These are phyloP conservation scores for Evernia prunastri DNA, from an alignment of 495 filamentous ascomycete genomes.

Conservation along the genomic window DNA sequence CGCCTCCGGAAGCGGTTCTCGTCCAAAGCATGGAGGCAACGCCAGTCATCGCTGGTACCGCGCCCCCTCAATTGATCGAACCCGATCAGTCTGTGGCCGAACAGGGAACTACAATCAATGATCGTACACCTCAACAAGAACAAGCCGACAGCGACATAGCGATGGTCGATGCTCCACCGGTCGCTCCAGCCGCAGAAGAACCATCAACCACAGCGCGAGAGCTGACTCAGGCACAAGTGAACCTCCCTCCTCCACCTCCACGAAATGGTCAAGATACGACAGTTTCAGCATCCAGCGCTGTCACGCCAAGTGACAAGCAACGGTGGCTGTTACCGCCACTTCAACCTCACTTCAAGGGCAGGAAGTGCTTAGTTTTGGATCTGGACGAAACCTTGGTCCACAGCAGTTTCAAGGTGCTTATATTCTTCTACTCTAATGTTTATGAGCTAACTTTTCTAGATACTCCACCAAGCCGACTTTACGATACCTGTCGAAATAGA, in stretches of 20 bases:
- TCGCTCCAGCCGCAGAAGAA: conserved; percentile 19
- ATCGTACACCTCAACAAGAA: conserved; percentile 40
- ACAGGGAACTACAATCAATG: conserved; percentile 36
- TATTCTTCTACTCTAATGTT: background rate
- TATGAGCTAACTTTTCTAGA: conserved; percentile 48
- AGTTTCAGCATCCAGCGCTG: conserved; percentile 31
- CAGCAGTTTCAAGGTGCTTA: conserved; percentile 92
- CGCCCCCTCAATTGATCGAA: conserved; percentile 27
- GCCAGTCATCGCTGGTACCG: conserved; percentile 21
- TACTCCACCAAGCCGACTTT: conserved; percentile 96
- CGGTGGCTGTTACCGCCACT: conserved; percentile 77
- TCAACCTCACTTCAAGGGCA: conserved; percentile 66
- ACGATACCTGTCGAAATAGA: conserved; percentile 99
- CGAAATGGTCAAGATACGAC: conserved; percentile 30
- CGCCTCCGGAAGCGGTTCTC: conserved; percentile 8
- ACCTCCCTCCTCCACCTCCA: conserved; percentile 57
- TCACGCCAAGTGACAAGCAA: conserved; percentile 43
- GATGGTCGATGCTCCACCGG: conserved; percentile 51
- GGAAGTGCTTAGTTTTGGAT: conserved; percentile 93
- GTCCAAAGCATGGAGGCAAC: conserved; percentile 7
- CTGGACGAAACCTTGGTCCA: conserved; percentile 98
- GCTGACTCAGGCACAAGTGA: conserved; percentile 35
- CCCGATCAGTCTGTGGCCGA: conserved; percentile 30
- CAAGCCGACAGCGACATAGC: conserved; percentile 53
- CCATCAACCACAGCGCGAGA: conserved; percentile 26